These are phyloP conservation scores for Sclerotinia glacialis DNA, from an alignment of 2,329 filamentous ascomycete genomes.

Conservation along the genomic window DNA sequence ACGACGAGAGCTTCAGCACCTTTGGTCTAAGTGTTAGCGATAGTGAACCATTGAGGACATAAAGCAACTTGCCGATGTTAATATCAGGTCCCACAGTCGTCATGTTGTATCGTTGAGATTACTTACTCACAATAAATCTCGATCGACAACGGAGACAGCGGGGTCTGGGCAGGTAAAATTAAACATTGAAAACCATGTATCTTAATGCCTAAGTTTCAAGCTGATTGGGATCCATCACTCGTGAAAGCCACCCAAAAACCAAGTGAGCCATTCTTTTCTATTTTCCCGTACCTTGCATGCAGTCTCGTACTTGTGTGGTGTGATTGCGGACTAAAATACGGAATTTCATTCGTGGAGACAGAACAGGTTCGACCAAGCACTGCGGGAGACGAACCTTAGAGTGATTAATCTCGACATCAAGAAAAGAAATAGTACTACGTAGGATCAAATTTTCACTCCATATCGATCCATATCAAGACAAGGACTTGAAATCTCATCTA, in stretches of 20 bases:
- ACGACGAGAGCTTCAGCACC: slow-evolving; percentile 18
- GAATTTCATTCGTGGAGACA: neutral
- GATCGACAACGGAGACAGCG: neutral
- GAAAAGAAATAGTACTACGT: neutral
- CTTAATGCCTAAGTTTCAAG: no score
- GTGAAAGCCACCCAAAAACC: neutral
- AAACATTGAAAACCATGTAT: neutral
- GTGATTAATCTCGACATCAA: neutral
- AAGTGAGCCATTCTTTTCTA: neutral
- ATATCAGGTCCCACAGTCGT: slow-evolving; percentile 10
- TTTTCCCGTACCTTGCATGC: neutral
- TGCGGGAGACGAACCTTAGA: neutral
- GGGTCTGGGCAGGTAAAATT: neutral
- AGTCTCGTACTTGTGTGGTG: neutral
- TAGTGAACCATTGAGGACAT: neutral
- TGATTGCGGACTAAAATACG: neutral
- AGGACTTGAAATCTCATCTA: neutral
- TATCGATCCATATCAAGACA: neutral
- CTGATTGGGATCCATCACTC: neutral
- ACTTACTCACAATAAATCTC: neutral
- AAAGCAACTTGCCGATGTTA: slow-evolving; percentile 4
- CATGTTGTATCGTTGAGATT: neutral
- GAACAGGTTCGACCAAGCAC: neutral
- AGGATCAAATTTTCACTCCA: neutral
- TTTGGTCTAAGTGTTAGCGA: neutral